Percentiles rank a stretch among this genome's conserved stretches.
Conservation (phyloP, 768 basidiomycete species). For the Phaffia tasmanica region DNA sequence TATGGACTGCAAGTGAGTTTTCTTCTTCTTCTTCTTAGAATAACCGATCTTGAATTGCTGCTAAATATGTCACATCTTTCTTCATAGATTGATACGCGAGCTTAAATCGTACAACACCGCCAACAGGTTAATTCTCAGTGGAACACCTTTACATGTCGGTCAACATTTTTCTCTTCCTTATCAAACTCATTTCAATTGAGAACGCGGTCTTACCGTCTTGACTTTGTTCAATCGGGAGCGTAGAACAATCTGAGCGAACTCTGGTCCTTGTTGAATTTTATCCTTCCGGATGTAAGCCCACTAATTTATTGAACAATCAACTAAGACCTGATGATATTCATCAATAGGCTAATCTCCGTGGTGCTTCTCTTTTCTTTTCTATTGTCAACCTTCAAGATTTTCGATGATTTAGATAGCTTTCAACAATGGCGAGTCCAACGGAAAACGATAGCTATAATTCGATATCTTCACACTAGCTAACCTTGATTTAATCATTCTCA, state of each 20-base stretch:
- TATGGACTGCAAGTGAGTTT: constrained; percentile 58
- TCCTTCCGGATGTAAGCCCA: constrained; percentile 56
- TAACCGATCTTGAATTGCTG: not conserved
- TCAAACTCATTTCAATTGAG: not conserved
- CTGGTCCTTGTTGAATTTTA: constrained; percentile 91
- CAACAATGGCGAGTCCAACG: constrained; percentile 59
- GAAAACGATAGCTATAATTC: constrained; percentile 5
- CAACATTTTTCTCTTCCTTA: no score
- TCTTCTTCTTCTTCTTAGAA: not conserved
- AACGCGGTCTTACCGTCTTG: not conserved
- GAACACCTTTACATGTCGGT: constrained; percentile 85
- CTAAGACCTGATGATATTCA: not conserved
- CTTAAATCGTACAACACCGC: constrained; percentile 76
- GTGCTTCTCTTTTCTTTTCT: not conserved
- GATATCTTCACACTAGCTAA: not conserved
- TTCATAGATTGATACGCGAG: constrained; percentile 57
- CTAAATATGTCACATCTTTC: not conserved
- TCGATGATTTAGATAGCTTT: constrained; percentile 76
- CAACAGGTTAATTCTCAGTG: constrained; percentile 85
- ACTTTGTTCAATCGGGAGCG: not conserved
- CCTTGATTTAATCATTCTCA: not conserved
- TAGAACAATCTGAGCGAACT: constrained; percentile 92
- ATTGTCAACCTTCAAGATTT: constrained; percentile 49
- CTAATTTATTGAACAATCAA: not conserved
- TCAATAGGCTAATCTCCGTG: not conserved